Conservation (phyloP, 805 yeast genomes). For the Wickerhamiella qilinensis region DNA sequence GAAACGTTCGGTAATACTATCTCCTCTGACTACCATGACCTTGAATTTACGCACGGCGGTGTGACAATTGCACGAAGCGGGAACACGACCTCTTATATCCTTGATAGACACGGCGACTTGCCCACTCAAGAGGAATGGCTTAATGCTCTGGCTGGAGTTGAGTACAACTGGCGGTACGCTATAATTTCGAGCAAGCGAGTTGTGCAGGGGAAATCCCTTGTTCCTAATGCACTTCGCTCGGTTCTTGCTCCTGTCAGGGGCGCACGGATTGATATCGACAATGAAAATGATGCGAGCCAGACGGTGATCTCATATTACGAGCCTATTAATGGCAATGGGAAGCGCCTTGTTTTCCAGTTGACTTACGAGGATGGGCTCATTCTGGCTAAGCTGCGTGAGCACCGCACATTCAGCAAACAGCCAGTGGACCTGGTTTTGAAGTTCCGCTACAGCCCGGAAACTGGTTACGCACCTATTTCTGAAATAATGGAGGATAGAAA, state of each 20-base stretch:
- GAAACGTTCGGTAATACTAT: slow-evolving; percentile 73
- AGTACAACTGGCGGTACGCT: slow-evolving; percentile 81
- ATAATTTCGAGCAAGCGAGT: slow-evolving; percentile 61
- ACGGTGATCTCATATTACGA: slow-evolving; percentile 53
- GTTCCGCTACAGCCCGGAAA: slow-evolving; percentile 63
- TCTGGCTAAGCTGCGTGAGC: slow-evolving; percentile 63
- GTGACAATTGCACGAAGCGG: slow-evolving; percentile 14
- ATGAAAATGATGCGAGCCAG: slow-evolving; percentile 35
- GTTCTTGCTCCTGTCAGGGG: slow-evolving; percentile 63
- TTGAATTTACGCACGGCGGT: slow-evolving; percentile 19
- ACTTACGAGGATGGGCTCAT: slow-evolving; percentile 35
- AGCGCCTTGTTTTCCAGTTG: slow-evolving; percentile 43
- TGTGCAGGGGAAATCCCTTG: slow-evolving; percentile 74
- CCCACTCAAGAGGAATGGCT: slow-evolving; percentile 49
- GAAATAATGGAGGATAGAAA: slow-evolving; percentile 87
- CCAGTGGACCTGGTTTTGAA: slow-evolving; percentile 64
- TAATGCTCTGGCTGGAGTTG: slow-evolving; percentile 59
- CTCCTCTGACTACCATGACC: slow-evolving; percentile 22
- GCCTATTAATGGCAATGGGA: slow-evolving; percentile 23
- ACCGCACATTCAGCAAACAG: slow-evolving; percentile 63
- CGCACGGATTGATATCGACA: slow-evolving; percentile 43
- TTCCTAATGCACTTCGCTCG: slow-evolving; percentile 60
- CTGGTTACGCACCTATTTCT: slow-evolving; percentile 90
- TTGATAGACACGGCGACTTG: slow-evolving; percentile 18
- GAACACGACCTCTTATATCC: slow-evolving; percentile 20